A percentile compares a stretch with the other conserved stretches of the same genome.
These are phyloP conservation scores for Alopecurus myosuroides DNA, from an alignment of 176 grass and related monocot species.

Conservation along the genomic window DNA sequence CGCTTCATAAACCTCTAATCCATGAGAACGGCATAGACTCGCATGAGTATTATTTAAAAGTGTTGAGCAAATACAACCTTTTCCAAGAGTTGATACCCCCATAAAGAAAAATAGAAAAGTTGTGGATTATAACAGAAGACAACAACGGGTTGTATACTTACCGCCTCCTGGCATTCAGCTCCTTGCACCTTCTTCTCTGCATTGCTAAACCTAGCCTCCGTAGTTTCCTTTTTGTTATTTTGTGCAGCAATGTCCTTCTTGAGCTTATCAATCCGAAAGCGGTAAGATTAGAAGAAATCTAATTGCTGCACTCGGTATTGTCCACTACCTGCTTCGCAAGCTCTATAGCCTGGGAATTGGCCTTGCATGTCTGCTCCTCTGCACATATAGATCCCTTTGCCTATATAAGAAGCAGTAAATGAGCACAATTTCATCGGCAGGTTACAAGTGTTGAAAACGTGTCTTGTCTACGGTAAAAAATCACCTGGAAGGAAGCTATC, in stretches of 20 bases:
- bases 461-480: neutral
- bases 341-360: slow-evolving; percentile 30
- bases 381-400: slow-evolving; percentile 40
- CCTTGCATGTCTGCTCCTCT: slow-evolving; percentile 51
- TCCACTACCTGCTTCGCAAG: slow-evolving; percentile 71
- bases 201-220: slow-evolving; percentile 42
- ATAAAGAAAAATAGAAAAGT: slow-evolving; percentile 2
- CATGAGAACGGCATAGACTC: neutral
- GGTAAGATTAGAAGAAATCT: neutral
- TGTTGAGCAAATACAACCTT: neutral
- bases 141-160: slow-evolving; percentile 28
- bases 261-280: slow-evolving; percentile 53
- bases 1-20: slow-evolving; percentile 57
- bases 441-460: neutral
- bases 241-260: slow-evolving; percentile 54
- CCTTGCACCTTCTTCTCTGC: slow-evolving; percentile 58
- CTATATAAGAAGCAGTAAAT: slow-evolving; percentile 25
- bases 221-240: slow-evolving; percentile 37
- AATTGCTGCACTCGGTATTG: neutral
- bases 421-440: neutral
- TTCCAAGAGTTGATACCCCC: neutral
- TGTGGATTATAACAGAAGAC: neutral
- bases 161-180: slow-evolving; percentile 54
- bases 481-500: slow-evolving; percentile 58
- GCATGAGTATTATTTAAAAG: neutral